Evolutionary conservation across 768 basidiomycete species (phyloP), one percentile per base, ranked within the genome.

Genomic region (Mycena venus): DNA sequence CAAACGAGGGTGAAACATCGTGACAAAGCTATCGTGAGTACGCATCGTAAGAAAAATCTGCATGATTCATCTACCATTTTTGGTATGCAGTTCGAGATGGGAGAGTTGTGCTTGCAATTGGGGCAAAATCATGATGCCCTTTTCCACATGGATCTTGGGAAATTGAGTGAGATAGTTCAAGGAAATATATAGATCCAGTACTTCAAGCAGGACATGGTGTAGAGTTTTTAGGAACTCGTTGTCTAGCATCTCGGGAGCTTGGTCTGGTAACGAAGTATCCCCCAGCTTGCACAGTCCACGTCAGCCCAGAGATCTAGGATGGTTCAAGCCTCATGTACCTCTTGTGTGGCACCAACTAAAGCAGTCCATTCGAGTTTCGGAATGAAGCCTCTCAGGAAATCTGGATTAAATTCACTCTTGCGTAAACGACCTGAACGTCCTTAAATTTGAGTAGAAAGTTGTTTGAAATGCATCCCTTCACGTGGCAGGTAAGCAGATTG

Each of bases 401-500:
- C 96, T 0, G 93, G 86, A 82, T 97, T 99, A 85, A 93, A 96
- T 76, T 97, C 96, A 42, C 96, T 91, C 78, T 98, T 94, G 58
- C 91, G 87, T 19, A 96, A 84, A 96, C 96, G 72, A 98, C 85
- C 77, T 94, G 88, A 40, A 93, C 92, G 82, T 98, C 92, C 75
- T 93, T 88, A 81, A 99, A 92, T 51, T 87, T 80, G 47, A 99
- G 87, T 3, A 98, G 98, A 81, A 98, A 99, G 84, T 99, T 99
- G 86, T 98, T 95, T 21, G 94, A 88, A 15, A 90, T 95, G 90
- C 98, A 99, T 70, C 93, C 93, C 81, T 95, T 96, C 70, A 92
- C 96, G 80, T 98, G 97, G 87, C 98, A 99, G 12, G 96, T 94
- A 8, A 98, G 92, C 34, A 98, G 89, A 82, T 99, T 98, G 85